phyloP scores from a whole-genome alignment of 2,329 filamentous ascomycete genomes.

The Rhynchosporium graminicola region DNA sequence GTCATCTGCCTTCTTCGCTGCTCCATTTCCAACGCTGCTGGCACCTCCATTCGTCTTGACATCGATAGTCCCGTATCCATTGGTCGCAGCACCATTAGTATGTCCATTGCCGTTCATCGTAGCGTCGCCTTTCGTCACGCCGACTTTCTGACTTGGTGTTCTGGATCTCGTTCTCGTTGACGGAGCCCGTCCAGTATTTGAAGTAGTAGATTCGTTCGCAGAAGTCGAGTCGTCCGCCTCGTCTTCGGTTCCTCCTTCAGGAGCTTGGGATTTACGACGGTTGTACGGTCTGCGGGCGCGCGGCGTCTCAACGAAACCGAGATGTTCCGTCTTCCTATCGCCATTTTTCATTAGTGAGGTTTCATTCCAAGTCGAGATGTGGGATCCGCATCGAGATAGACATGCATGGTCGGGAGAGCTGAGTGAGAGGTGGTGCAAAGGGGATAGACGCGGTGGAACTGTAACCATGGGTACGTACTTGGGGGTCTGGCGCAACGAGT shows the following conservation, averaged over 20 bases:
- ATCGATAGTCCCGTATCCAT: constrained; percentile 18
- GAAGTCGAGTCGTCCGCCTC: constrained; percentile 39
- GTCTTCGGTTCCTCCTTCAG: constrained; percentile 34
- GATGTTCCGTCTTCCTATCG: constrained; percentile 51
- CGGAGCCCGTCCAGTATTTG: constrained; percentile 17
- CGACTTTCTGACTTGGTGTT: constrained; percentile 30
- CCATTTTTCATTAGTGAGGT: constrained; percentile 11
- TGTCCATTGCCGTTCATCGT: constrained; percentile 28
- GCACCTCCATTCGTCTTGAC: constrained; percentile 21
- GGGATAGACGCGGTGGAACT: not conserved
- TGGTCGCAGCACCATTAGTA: constrained; percentile 16
- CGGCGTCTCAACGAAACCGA: constrained; percentile 54
- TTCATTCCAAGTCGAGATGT: too few species aligned
- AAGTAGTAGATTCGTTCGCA: constrained; percentile 35
- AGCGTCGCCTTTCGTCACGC: constrained; percentile 30
- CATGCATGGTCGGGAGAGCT: not conserved
- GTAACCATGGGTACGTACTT: constrained; percentile 32
- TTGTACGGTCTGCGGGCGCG: constrained; percentile 44
- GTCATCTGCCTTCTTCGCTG: constrained; percentile 16
- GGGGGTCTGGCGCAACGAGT: constrained; percentile 40
- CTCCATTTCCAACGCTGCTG: constrained; percentile 22
- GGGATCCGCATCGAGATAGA: not conserved
- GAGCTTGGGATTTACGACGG: constrained; percentile 44
- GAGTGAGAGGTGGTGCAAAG: constrained; percentile 2
- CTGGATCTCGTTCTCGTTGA: constrained; percentile 25